These are phyloP conservation scores for Penicillium sp. DNA, from an alignment of 2,329 filamentous ascomycete genomes.

Conservation along the genomic window DNA sequence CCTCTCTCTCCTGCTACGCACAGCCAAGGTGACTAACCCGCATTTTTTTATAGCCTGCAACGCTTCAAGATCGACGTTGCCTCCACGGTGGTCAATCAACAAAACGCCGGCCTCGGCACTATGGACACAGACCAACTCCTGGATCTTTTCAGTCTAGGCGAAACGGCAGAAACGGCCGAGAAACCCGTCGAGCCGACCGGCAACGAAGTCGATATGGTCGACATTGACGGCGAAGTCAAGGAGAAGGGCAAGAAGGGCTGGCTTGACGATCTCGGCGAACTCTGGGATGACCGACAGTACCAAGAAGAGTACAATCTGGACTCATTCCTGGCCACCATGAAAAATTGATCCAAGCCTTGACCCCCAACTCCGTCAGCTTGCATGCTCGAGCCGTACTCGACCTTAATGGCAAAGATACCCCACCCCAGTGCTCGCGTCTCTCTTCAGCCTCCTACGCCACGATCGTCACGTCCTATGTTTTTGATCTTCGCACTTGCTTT, in stretches of 20 bases:
- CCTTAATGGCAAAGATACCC: not conserved
- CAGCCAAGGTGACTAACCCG: conserved; percentile 25
- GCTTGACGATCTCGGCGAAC: conserved; percentile 89
- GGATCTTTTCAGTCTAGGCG: conserved; percentile 90
- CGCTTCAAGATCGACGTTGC: conserved; percentile 99
- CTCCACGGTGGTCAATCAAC: conserved; percentile 96
- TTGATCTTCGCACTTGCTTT: conserved; percentile 8
- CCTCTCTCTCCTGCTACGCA: conserved; percentile 16
- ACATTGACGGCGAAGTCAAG: conserved; percentile 87
- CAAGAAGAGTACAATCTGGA: conserved; percentile 97
- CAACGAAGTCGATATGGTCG: conserved; percentile 75
- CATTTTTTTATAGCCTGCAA: conserved; percentile 68
- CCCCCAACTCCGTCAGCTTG: not conserved
- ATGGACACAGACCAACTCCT: conserved; percentile 99
- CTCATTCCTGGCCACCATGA: conserved; percentile 94
- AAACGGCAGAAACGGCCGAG: conserved; percentile 59
- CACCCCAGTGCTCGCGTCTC: not conserved
- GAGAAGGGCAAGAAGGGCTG: conserved; percentile 97
- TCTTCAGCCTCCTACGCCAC: conserved; percentile 4
- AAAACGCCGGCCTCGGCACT: conserved; percentile 89
- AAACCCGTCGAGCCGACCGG: conserved; percentile 65
- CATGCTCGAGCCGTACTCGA: not conserved
- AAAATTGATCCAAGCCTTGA: conserved; percentile 48
- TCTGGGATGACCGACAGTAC: conserved; percentile 98
- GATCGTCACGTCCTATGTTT: conserved; percentile 14